Evolutionary conservation across 75 land plant species (phyloP).

Genomic region (Gnetum montanum): DNA sequence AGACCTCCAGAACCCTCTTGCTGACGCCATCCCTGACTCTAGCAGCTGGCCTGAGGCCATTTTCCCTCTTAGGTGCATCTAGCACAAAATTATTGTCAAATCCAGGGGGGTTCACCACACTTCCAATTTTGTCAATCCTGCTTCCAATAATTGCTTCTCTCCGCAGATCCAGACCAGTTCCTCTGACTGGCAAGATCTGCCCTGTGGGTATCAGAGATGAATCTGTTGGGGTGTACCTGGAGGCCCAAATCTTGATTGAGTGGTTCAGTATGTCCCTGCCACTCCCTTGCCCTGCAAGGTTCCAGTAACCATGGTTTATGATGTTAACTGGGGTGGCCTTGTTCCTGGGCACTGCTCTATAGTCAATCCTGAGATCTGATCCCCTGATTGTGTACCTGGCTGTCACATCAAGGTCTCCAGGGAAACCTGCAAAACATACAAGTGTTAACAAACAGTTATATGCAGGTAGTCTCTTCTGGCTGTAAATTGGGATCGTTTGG

Average conservation of each 20-base stretch:
- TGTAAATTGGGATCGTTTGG: neutral
- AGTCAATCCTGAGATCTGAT: constrained; percentile 20
- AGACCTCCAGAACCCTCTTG: constrained; percentile 46
- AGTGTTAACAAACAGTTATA: neutral
- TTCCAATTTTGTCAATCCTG: constrained; percentile 20
- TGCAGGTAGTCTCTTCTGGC: neutral
- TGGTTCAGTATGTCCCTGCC: constrained; percentile 44
- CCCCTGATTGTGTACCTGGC: constrained; percentile 36
- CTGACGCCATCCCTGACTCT: constrained; percentile 23
- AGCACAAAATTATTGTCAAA: constrained; percentile 70
- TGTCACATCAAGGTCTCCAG: constrained; percentile 39
- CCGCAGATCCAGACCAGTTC: constrained; percentile 62
- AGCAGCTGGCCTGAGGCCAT: constrained; percentile 30
- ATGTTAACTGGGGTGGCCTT: constrained; percentile 68
- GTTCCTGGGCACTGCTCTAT: constrained; percentile 41
- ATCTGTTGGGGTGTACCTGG: constrained; percentile 46
- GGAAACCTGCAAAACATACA: constrained; percentile 36
- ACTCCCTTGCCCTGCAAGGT: constrained; percentile 59
- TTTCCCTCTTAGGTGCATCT: constrained; percentile 4
- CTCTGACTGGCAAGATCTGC: constrained; percentile 25
- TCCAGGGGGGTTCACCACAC: constrained; percentile 17
- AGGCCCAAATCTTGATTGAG: constrained; percentile 33
- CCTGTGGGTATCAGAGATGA: constrained; percentile 57
- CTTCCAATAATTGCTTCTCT: constrained; percentile 17
- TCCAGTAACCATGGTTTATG: constrained; percentile 74